phyloP scores from a whole-genome alignment of 2,329 filamentous ascomycete genomes.

The Fusarium mangiferae region DNA sequence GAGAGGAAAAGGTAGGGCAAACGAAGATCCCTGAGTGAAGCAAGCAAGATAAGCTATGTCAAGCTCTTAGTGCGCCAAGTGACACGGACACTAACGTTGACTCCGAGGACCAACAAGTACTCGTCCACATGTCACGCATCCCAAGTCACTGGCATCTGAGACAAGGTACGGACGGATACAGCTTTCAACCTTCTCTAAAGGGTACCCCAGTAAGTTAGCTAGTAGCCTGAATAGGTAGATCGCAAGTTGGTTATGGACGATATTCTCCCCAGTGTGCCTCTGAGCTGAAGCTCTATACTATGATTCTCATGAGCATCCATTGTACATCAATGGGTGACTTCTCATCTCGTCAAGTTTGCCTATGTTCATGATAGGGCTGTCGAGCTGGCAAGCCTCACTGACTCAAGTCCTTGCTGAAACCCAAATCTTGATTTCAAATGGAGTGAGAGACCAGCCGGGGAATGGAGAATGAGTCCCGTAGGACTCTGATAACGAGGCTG shows the following conservation, averaged over 20 bases:
- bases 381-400: constrained; percentile 8
- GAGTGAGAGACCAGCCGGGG: background rate
- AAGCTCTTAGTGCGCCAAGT: constrained; percentile 31
- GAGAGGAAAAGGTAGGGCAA: constrained; percentile 12
- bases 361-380: constrained; percentile 14
- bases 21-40: constrained; percentile 15
- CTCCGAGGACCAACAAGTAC: background rate
- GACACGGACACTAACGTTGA: constrained; percentile 16
- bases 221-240: background rate
- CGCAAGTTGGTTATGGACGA: background rate
- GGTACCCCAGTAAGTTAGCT: background rate
- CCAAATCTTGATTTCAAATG: background rate
- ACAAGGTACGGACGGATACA: background rate
- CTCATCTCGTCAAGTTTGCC: background rate
- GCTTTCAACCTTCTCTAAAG: background rate
- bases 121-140: constrained; percentile 3
- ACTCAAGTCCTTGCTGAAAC: background rate
- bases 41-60: constrained; percentile 26
- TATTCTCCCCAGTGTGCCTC: background rate
- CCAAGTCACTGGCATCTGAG: background rate
- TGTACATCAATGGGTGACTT: background rate
- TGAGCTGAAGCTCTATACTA: background rate
- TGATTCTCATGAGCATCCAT: background rate
- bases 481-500: constrained; percentile 32
- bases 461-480: constrained; percentile 6